Conservation (phyloP, 1,139 yeast genomes). For the Magnusiomyces paraingens region DNA sequence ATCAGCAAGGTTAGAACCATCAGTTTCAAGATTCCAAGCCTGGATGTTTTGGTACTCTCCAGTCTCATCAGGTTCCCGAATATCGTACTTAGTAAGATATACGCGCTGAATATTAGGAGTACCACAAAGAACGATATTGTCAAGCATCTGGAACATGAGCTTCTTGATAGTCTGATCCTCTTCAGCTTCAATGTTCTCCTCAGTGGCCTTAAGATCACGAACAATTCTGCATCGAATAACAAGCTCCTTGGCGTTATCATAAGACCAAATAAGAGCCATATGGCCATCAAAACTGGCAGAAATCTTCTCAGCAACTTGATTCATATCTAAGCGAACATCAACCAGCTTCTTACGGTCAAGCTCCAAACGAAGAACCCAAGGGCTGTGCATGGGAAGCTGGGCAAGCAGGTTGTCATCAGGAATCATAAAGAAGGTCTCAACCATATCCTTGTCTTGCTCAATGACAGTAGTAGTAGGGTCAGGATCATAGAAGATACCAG, state of each 20-base stretch:
- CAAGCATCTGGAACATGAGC: conserved; percentile 94
- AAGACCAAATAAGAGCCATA: conserved; percentile 96
- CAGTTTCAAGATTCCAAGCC: conserved; percentile 98
- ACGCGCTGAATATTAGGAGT: conserved; percentile 90
- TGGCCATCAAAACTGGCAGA: conserved; percentile 92
- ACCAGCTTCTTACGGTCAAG: conserved; percentile 98
- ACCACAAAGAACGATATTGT: conserved; percentile 91
- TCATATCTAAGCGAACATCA: conserved; percentile 96
- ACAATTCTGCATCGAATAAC: conserved; percentile 97
- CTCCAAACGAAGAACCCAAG: conserved; percentile 95
- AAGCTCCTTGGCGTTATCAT: conserved; percentile 96
- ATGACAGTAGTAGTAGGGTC: conserved; percentile 95
- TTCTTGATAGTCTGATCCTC: conserved; percentile 96
- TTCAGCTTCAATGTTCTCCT: conserved; percentile 90
- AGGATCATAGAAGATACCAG: conserved; percentile 96
- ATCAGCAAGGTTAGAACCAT: conserved; percentile 93
- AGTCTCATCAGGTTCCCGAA: conserved; percentile 65
- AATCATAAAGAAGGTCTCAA: conserved; percentile 93
- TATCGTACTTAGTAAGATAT: conserved; percentile 87
- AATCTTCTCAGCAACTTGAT: conserved; percentile 95
- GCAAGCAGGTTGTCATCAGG: conserved; percentile 97
- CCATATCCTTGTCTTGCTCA: conserved; percentile 94
- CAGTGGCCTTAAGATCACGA: conserved; percentile 89
- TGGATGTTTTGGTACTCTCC: conserved; percentile 87
- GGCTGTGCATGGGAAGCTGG: conserved; percentile 87